Base-by-base conservation (phyloP, 768 basidiomycete species). In the Naganishia vishniacii region DNA sequence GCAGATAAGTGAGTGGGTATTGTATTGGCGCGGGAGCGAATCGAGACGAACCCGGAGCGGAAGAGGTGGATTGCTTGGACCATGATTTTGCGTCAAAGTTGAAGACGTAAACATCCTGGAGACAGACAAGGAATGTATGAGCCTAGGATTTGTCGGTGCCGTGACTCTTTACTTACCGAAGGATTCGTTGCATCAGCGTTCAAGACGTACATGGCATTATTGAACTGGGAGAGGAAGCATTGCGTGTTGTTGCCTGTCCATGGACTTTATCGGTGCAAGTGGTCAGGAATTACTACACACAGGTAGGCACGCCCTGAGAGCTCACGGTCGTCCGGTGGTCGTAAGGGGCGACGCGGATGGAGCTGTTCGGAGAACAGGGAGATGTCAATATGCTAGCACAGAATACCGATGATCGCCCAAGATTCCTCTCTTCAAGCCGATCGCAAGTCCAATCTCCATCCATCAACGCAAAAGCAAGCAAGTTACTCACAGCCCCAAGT, bases 181-280 rank as follows among this genome's bases (percentile, higher is more conserved):
- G 86, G 82, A 71, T 84, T 87, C 25, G 84, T 79, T 11, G 81
- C 78, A 77, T 94, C 89, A 1, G 84, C 90, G 69, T 87, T 86
- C 44, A 91, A 75, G 29, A 92, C 84, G 70, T 94, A 94, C 72
- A 94, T 81, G 41, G 89, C 86, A 69, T 94, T 94, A 72, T 81
- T 82, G 79, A 86, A 92, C 84, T 94, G 77, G 7, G 47, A 69
- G 16, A 70, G 65, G 58, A 72, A 68, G 67, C 79, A 80, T 48
- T 77, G 76, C 0, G 77, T 72, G 67, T 75, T 73, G 56, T 70
- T 69, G 18, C 78, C 78, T 18, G 77, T 75, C 74, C 78, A 80
- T 8, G 78, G 77, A 6, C 53, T 56, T 26, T 32, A 31, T 16
- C 15, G 48, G 31, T 6, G 40, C 68, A 25, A 13, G 56, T 34